Evolutionary conservation across 805 yeast species (phyloP).

Genomic region (Yarrowia osloensis): DNA sequence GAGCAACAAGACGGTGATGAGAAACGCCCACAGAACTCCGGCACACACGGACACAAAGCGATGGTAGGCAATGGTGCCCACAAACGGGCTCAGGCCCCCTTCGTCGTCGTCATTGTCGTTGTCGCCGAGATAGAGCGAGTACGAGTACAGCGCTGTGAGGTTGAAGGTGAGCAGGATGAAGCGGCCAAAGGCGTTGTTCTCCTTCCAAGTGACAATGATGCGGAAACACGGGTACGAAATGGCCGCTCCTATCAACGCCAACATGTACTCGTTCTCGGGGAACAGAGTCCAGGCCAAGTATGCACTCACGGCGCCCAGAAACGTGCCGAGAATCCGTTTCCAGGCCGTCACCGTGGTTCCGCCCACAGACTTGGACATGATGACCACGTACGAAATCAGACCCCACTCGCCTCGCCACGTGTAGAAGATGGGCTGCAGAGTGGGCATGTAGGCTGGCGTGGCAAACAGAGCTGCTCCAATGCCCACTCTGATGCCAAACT

Average conservation of each 20-base stretch:
- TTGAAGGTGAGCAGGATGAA: slow-evolving; percentile 76
- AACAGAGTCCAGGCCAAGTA: slow-evolving; percentile 59
- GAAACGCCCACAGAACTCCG: slow-evolving; percentile 77
- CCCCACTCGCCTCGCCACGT: slow-evolving; percentile 86
- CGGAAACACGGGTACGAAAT: slow-evolving; percentile 48
- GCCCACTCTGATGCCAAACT: slow-evolving; percentile 78
- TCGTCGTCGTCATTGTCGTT: slow-evolving; percentile 57
- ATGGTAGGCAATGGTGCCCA: slow-evolving; percentile 75
- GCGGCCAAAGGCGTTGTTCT: slow-evolving; percentile 48
- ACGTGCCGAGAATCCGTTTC: slow-evolving; percentile 63
- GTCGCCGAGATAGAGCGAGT: slow-evolving; percentile 62
- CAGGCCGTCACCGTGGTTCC: slow-evolving; percentile 73
- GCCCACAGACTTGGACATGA: slow-evolving; percentile 83
- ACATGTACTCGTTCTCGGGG: slow-evolving; percentile 55
- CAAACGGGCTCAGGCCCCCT: slow-evolving; percentile 69
- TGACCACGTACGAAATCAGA: slow-evolving; percentile 73
- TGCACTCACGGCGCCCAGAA: slow-evolving; percentile 67
- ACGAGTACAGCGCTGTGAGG: slow-evolving; percentile 74
- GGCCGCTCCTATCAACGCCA: slow-evolving; percentile 53
- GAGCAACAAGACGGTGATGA: slow-evolving; percentile 62
- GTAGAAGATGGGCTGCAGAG: slow-evolving; percentile 55
- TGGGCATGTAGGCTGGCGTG: slow-evolving; percentile 63
- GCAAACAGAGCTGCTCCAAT: slow-evolving; percentile 71
- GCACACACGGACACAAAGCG: slow-evolving; percentile 69
- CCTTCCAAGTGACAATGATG: slow-evolving; percentile 69